Base-by-base conservation (phyloP, 139 green algal species). In the Pseudopediastrum boryanum region DNA sequence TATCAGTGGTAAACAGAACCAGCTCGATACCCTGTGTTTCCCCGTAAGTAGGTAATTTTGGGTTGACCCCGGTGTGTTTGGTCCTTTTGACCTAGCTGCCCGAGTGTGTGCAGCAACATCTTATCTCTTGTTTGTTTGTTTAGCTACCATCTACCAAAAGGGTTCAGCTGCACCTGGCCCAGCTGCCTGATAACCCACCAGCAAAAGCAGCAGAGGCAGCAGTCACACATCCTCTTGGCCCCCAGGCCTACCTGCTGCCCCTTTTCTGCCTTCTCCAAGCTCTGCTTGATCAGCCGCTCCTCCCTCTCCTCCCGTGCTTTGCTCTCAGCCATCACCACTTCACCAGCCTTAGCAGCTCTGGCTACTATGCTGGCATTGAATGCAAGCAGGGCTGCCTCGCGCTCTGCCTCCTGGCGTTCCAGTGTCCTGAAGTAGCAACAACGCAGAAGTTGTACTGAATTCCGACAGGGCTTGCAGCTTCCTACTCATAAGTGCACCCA, bases 351-450 rank as follows among this genome's bases (percentile, higher is more conserved):
- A 23, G 33, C 52, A n/a, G 71, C 71, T 38, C 71, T 39, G 31
- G 38, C 39, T 13, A 56, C 71, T 31, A 78, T 78, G 52, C 50
- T 68, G 52, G 64, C 71, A 33, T 78, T 54, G 27, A 78, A 78
- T 4, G 71, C 54, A 16, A 59, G 42, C 12, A 69, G 52, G 6
- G 71, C 71, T 7, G 54, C 54, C 50, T 78, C 54, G 16, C 71
- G 54, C 4, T 54, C 71, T 35, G 36, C 54, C 41, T 78, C 71
- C 71, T 78, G 71, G 25, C 64, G 43, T 31, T 78, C 35, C 39
- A 78, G 56, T n/a, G 71, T 78, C 52, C 71, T 78, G 16, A 16
- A 56, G 46, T 56, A 16, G 46, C 46, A 56, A 16, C 46, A 56
- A 16, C 46, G 16, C 13, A 56, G 46, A 16, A 16, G 46, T 16